These are phyloP conservation scores for Dactylella cylindrospora DNA, from an alignment of 2,329 filamentous ascomycete species.

Conservation along the genomic window DNA sequence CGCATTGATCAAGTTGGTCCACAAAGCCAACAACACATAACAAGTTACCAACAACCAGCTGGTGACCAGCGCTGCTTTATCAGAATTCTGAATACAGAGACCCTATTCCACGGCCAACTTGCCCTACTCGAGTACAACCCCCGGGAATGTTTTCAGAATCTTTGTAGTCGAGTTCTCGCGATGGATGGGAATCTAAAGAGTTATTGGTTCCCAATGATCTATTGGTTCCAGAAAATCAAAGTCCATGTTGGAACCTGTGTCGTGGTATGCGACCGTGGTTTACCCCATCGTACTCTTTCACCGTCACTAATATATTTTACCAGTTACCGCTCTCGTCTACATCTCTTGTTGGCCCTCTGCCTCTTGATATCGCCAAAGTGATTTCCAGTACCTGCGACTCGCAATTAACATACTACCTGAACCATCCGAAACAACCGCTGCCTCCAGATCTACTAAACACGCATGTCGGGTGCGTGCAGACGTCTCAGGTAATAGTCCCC, in stretches of 20 bases:
- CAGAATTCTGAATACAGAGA: neutral
- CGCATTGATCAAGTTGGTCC: no score
- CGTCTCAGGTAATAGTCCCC: neutral
- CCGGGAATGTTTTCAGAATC: neutral
- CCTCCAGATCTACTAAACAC: neutral
- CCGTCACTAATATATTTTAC: neutral
- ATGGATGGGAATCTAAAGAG: no score
- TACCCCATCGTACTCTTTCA: neutral
- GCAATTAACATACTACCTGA: neutral
- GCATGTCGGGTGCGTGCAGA: constrained; percentile 1
- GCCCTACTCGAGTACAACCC: neutral
- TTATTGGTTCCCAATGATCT: neutral
- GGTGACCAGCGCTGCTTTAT: neutral
- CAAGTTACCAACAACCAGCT: no score
- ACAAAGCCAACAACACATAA: no score
- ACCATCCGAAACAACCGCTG: neutral
- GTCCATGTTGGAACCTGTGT: neutral
- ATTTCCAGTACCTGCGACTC: neutral
- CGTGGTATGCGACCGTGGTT: neutral
- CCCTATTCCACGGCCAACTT: neutral
- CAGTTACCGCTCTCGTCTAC: neutral
- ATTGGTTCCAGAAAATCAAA: neutral
- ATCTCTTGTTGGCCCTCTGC: no score
- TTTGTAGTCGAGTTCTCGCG: no score
- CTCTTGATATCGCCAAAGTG: neutral